Evolutionary conservation across 1,284 basidiomycete species (phyloP), one percentile per base, ranked within the genome.

Genomic region (Cutaneotrichosporon cutaneum): DNA sequence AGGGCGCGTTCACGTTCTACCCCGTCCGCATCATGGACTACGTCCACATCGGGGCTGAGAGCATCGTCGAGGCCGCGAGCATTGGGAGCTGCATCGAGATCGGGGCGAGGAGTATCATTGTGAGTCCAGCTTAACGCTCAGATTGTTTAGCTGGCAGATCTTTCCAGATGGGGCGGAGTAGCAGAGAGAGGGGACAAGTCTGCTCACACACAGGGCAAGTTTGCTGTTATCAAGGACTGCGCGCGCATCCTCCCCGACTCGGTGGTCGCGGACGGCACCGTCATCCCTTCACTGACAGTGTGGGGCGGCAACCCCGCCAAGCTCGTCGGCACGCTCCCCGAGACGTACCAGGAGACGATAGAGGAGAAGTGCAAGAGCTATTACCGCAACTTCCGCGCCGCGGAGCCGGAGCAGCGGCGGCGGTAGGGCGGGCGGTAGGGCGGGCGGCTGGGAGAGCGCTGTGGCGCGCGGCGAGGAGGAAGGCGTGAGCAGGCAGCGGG

Each of bases 1-100:
- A 82, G 65, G 82, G 93, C 90, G 53, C 68, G 62, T 97, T 96
- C 84, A 97, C 96, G 70, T 98, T 96, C 80, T 97, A 98, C 73
- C 95, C 96, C 2, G 92, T 97, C 87, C 94, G 95, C 76, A 87
- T 99, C 30, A 91, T 92, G 2, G 94, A 99, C 79, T 88, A 92
- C 75, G 95, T 98, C 27, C 88, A 93, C 64, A 91, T 99, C 54
- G 96, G 95, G 5, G 85, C 89, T 18, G 86, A 87, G 63, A 87
- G 86, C 32, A 86, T 99, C 57, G 85, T 99, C 16, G 94, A 99
- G 80, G 95, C 96, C 1, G 94, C 94, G 0, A 90, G 88, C 2
- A 92, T 99, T 35, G 96, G 96, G 1, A 91, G 88, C 72, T 88
- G 94, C 69, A 94, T 98, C 42, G 88, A 94, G 72, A 96, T 99